These are phyloP conservation scores for Coemansia sp. DNA, from an alignment of 192 early-diverging fungal genomes.

Conservation along the genomic window DNA sequence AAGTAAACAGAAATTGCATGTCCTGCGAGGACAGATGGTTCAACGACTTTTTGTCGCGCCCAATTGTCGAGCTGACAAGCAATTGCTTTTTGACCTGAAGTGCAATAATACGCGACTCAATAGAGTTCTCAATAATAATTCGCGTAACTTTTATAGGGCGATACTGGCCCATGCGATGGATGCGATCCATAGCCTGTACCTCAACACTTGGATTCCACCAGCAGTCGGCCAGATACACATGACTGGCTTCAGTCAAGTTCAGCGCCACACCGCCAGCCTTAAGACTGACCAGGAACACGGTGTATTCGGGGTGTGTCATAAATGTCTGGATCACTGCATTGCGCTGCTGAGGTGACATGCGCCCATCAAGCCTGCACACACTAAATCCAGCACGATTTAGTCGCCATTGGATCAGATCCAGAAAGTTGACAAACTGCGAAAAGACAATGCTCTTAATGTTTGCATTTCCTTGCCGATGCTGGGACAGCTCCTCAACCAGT, in stretches of 20 bases:
- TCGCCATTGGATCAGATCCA: constrained; percentile 89
- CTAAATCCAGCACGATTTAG: constrained; percentile 84
- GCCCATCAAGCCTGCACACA: constrained; percentile 71
- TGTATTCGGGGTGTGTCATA: constrained; percentile 75
- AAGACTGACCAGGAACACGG: constrained; percentile 84
- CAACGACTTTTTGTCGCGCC: constrained; percentile 74
- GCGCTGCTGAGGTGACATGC: constrained; percentile 79
- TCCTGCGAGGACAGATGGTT: constrained; percentile 73
- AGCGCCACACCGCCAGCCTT: constrained; percentile 93
- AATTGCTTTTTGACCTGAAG: constrained; percentile 93
- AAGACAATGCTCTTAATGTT: constrained; percentile 82
- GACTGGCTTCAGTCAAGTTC: constrained; percentile 86
- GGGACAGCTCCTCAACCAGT: constrained; percentile 82
- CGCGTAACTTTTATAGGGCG: constrained; percentile 86
- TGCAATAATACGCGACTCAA: constrained; percentile 86
- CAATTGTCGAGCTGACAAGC: constrained; percentile 85
- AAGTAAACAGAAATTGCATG: constrained; percentile 80
- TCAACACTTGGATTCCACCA: constrained; percentile 71
- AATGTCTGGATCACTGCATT: constrained; percentile 71
- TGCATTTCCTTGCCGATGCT: constrained; percentile 65
- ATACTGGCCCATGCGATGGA: constrained; percentile 88
- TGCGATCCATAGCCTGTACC: constrained; percentile 89
- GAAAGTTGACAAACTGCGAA: constrained; percentile 85
- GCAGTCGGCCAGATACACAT: constrained; percentile 70
- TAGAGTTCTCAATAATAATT: constrained; percentile 90